Conservation (phyloP, 257 asterid species). For the Handroanthus guayacan region DNA sequence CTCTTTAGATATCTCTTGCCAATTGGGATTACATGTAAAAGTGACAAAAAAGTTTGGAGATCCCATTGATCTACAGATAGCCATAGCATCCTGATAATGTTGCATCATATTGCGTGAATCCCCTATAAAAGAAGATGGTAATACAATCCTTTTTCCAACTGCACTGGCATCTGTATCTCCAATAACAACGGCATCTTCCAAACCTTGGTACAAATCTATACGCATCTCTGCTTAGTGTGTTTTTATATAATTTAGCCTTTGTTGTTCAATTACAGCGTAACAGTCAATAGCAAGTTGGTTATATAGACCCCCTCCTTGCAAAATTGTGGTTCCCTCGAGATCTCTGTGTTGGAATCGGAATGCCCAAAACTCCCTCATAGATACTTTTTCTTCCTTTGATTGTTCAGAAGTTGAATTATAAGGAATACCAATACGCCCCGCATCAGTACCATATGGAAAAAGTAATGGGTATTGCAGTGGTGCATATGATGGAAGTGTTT, state of each 20-base stretch:
- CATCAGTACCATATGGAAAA: constrained; percentile 10
- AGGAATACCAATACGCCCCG: neutral
- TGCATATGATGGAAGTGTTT: neutral
- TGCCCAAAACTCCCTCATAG: neutral
- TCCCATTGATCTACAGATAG: neutral
- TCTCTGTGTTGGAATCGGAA: neutral
- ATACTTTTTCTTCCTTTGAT: neutral
- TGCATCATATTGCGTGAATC: neutral
- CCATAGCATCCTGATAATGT: neutral
- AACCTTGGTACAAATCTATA: constrained; percentile 5
- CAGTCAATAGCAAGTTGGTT: constrained; percentile 3
- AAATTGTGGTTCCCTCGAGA: neutral
- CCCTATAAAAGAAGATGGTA: constrained; percentile 5
- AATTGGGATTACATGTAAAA: neutral
- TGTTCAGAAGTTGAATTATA: neutral
- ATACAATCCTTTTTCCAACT: neutral
- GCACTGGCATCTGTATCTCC: neutral
- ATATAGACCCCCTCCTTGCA: neutral
- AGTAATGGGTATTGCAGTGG: constrained; percentile 16
- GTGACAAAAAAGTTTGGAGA: neutral
- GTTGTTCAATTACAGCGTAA: neutral
- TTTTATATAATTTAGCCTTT: neutral
- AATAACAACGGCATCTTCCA: neutral
- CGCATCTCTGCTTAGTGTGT: neutral
- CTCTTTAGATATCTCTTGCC: constrained; percentile 13